A percentile compares a stretch with the other conserved stretches of the same genome.
Evolutionary conservation across 331 rosid species (phyloP).

Genomic region (Spiraea crenata): DNA sequence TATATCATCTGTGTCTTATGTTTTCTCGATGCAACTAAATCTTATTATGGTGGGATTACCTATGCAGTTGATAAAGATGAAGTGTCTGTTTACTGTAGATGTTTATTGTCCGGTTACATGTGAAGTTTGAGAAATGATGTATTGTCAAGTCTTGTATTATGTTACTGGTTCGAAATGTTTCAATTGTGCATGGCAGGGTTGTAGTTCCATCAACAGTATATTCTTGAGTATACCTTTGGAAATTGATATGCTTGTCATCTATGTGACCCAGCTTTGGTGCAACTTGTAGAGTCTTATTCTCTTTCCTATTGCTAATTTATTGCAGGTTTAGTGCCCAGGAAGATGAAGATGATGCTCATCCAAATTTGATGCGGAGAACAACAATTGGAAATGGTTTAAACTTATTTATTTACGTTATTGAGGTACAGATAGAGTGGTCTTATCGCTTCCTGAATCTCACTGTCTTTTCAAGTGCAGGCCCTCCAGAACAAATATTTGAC

Average conservation of each 20-base stretch:
- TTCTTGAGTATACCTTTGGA: neutral
- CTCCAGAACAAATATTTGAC: constrained; percentile 80
- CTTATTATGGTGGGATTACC: too few relatives aligned
- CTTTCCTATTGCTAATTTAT: neutral
- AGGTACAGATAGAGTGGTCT: constrained; percentile 22
- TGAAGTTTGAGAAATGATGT: neutral
- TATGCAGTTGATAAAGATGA: too few relatives aligned
- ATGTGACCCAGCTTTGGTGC: neutral
- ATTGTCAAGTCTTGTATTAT: neutral
- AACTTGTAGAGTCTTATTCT: neutral
- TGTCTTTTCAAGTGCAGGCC: constrained; percentile 58
- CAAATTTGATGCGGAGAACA: constrained; percentile 74
- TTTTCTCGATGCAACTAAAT: neutral
- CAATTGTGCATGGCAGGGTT: neutral
- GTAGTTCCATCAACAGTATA: neutral
- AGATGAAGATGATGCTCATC: constrained; percentile 82
- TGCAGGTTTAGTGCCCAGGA: constrained; percentile 93
- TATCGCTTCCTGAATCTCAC: constrained; percentile 19
- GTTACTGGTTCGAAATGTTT: neutral
- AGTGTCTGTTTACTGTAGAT: too few relatives aligned
- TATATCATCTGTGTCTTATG: neutral
- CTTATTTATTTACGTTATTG: constrained; percentile 25
- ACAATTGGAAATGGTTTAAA: constrained; percentile 89
- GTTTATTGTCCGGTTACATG: neutral
- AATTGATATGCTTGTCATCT: neutral